Conservation (phyloP, 768 basidiomycete species). For the Naganishia vishniacii region DNA sequence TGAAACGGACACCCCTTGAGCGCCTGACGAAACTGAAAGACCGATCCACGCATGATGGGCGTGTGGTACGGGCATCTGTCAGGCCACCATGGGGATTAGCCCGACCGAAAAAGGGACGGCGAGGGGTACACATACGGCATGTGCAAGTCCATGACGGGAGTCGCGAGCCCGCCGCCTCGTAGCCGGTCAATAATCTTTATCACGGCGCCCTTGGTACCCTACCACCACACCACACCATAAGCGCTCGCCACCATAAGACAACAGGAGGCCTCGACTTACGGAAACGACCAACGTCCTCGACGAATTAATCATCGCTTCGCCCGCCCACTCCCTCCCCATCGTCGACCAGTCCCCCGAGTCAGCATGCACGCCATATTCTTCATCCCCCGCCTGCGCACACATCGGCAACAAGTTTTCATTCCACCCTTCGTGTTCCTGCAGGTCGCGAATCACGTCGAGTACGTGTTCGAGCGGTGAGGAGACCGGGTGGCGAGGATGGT, state of each 20-base stretch:
- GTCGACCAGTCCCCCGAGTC: slow-evolving; percentile 17
- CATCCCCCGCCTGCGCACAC: slow-evolving; percentile 2
- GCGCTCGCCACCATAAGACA: not conserved
- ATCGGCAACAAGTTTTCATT: slow-evolving; percentile 31
- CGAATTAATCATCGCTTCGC: slow-evolving; percentile 43
- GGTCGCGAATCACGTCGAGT: slow-evolving; percentile 28
- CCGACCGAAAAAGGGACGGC: not conserved
- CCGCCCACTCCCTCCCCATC: slow-evolving; percentile 42
- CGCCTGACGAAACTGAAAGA: slow-evolving; percentile 29
- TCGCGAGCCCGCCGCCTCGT: slow-evolving; percentile 38
- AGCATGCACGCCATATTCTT: slow-evolving; percentile 19
- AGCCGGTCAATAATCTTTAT: slow-evolving; percentile 38
- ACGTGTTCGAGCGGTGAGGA: not conserved
- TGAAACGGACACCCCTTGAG: slow-evolving; percentile 17
- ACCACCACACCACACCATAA: slow-evolving; percentile 8
- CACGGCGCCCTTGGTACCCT: slow-evolving; percentile 43
- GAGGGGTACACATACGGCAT: slow-evolving; percentile 39
- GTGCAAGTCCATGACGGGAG: slow-evolving; percentile 45
- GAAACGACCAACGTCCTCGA: slow-evolving; percentile 40
- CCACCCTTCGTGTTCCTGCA: slow-evolving; percentile 37
- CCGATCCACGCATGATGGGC: slow-evolving; percentile 40
- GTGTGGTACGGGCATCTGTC: slow-evolving; percentile 38
- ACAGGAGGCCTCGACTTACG: slow-evolving; percentile 31
- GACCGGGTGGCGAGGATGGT: not conserved
- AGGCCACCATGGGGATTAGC: not conserved